These are phyloP conservation scores for Beauveria medogensis DNA, from an alignment of 2,329 filamentous ascomycete species.

Conservation along the genomic window DNA sequence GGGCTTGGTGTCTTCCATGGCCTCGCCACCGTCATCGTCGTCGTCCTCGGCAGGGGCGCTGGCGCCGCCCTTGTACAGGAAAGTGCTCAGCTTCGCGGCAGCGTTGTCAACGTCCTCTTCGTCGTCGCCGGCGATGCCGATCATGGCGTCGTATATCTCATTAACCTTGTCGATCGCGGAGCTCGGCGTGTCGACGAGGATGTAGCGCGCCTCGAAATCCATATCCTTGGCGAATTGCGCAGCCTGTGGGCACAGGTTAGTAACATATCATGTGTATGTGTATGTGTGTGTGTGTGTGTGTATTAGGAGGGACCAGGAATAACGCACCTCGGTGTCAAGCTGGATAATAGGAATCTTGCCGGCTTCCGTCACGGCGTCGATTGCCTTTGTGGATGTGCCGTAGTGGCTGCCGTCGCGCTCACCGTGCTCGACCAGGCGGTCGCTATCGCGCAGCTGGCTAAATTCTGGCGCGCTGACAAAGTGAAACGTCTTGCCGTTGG, in stretches of 20 bases:
- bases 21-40: constrained; percentile 16
- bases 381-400: constrained; percentile 46
- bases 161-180: constrained; percentile 17
- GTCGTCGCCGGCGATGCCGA: background rate
- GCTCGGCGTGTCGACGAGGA: constrained; percentile 41
- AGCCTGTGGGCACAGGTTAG: constrained; percentile 29
- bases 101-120: constrained; percentile 8
- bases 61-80: constrained; percentile 18
- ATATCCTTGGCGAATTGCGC: constrained; percentile 50
- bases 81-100: constrained; percentile 4
- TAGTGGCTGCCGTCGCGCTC: constrained; percentile 42
- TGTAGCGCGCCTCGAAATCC: constrained; percentile 45
- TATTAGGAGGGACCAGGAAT: background rate
- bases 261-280: background rate
- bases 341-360: constrained; percentile 54
- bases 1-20: constrained; percentile 17
- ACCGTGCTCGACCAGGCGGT: constrained; percentile 50
- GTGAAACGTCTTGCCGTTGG: constrained; percentile 43
- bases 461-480: constrained; percentile 51
- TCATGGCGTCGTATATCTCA: constrained; percentile 11
- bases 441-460: constrained; percentile 49
- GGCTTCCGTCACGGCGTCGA: constrained; percentile 42
- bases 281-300: too few relatives aligned
- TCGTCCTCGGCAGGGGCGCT: too few relatives aligned
- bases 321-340: constrained; percentile 44